Evolutionary conservation across 2,329 filamentous ascomycete genomes (phyloP), one percentile per base, ranked within the genome.

Genomic region (Alternaria conjuncta): DNA sequence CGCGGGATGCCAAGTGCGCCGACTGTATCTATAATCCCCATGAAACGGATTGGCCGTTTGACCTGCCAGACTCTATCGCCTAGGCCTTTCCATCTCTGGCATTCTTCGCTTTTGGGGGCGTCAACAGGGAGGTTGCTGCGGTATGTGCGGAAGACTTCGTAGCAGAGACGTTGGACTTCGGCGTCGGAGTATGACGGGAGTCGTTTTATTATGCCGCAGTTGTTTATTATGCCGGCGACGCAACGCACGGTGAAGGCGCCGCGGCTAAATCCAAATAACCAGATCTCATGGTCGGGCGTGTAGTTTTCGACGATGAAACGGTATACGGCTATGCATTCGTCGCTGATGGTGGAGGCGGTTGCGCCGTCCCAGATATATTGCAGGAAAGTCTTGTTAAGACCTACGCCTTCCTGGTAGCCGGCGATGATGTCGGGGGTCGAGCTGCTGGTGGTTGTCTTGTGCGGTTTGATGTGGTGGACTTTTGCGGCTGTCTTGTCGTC

Each of bases 231-330:
- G 49, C 82, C 82, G 4, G 79, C 81, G 1, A 83, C 75, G 53
- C 77, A 80, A 9, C 82, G 78, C 26, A 80, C 79, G 0, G 81
- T 84, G 62, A 79, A 84, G 2, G 82, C 79, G n/a, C 82, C 82
- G 43, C 83, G 75, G 6, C 80, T 82, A 68, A 83, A 84, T 3
- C 83, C 83, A 32, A 84, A 75, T 4, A 84, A 67, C 70, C 80
- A 84, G 45, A 84, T 82, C 11, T 81, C 81, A 54, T 84, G 79
- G 1, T 76, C 73, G 6, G 62, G 56, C 1, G 71, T 74, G 55
- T 73, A 80, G 57, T 79, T 62, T 21, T 79, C 69, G 0, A 78
- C 78, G 23, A 80, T 79, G 66, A 75, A 80, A 11, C 71, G 69
- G 68, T 80, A 80, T 2, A 77, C 75, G 21, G 69, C 65, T 6